Conservation (phyloP, 2,329 filamentous ascomycete genomes). For the Catunica adiposa region DNA sequence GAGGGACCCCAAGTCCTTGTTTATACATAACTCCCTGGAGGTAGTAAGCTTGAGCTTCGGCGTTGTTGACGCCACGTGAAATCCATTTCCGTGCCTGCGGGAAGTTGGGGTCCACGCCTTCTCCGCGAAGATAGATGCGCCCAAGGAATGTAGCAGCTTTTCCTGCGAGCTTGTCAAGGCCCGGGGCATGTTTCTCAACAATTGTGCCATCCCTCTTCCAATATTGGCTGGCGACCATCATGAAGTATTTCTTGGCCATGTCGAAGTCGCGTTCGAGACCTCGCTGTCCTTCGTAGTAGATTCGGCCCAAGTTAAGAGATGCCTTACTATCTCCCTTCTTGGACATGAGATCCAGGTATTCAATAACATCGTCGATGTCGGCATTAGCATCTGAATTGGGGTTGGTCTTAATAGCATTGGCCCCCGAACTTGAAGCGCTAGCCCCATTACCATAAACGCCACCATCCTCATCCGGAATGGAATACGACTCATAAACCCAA, state of each 20-base stretch:
- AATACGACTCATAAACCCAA: constrained; percentile 62
- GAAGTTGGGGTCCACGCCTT: constrained; percentile 66
- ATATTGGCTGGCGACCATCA: constrained; percentile 60
- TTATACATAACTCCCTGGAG: constrained; percentile 71
- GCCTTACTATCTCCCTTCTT: constrained; percentile 80
- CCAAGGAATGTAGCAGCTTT: constrained; percentile 80
- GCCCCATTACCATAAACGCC: constrained; percentile 93
- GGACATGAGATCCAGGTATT: constrained; percentile 81
- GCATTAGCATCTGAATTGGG: constrained; percentile 67
- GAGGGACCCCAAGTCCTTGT: constrained; percentile 53
- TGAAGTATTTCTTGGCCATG: constrained; percentile 65
- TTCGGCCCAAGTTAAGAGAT: constrained; percentile 67
- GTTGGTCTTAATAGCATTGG: constrained; percentile 58
- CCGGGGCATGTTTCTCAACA: constrained; percentile 49
- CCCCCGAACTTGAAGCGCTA: constrained; percentile 72
- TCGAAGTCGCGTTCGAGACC: constrained; percentile 57
- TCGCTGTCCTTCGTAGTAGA: constrained; percentile 76
- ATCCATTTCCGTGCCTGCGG: constrained; percentile 69
- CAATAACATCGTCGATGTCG: constrained; percentile 80
- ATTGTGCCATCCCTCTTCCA: constrained; percentile 67
- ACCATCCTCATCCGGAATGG: constrained; percentile 77
- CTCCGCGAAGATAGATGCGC: constrained; percentile 76
- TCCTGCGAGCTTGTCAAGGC: constrained; percentile 60
- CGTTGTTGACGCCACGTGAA: constrained; percentile 55
- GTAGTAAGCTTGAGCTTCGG: constrained; percentile 72